Evolutionary conservation across 305 asterid genomes (phyloP).

Genomic region (Solanum chacoense): DNA sequence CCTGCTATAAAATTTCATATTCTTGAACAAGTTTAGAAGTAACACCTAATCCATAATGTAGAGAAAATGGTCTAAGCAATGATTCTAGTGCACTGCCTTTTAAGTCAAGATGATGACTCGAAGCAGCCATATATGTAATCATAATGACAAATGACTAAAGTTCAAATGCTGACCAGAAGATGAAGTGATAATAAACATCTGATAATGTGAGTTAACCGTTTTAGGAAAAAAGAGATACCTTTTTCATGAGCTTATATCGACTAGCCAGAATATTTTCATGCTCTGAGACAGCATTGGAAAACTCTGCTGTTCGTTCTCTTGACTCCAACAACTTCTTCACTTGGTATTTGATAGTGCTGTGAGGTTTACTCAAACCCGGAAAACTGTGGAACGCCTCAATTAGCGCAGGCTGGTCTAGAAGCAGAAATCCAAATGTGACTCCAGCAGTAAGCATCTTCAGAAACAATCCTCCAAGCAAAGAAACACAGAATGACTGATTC

Average conservation of each 20-base stretch:
- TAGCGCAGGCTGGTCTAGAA: slow-evolving; percentile 51
- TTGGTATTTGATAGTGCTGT: slow-evolving; percentile 63
- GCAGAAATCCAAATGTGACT: slow-evolving; percentile 66
- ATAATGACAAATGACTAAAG: not conserved
- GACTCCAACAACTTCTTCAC: slow-evolving; percentile 82
- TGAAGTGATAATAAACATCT: not conserved
- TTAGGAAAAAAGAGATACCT: slow-evolving; percentile 31
- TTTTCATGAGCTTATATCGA: slow-evolving; percentile 64
- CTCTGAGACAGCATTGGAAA: slow-evolving; percentile 42
- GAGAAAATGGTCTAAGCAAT: not conserved
- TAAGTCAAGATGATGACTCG: not conserved
- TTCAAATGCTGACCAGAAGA: not conserved
- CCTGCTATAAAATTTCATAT: not conserved
- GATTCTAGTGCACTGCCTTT: not conserved
- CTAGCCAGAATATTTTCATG: slow-evolving; percentile 50
- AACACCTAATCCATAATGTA: not conserved
- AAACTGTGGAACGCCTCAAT: slow-evolving; percentile 66
- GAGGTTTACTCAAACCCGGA: slow-evolving; percentile 82
- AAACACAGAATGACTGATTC: slow-evolving; percentile 46
- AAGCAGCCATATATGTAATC: not conserved
- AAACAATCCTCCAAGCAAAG: slow-evolving; percentile 79
- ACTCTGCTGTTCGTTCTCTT: slow-evolving; percentile 41
- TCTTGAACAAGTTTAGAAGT: not conserved
- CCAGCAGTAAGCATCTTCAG: slow-evolving; percentile 84
- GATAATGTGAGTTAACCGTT: not conserved